Conservation (phyloP, 148 eudicot species). For the Dysphania ambrosioides region DNA sequence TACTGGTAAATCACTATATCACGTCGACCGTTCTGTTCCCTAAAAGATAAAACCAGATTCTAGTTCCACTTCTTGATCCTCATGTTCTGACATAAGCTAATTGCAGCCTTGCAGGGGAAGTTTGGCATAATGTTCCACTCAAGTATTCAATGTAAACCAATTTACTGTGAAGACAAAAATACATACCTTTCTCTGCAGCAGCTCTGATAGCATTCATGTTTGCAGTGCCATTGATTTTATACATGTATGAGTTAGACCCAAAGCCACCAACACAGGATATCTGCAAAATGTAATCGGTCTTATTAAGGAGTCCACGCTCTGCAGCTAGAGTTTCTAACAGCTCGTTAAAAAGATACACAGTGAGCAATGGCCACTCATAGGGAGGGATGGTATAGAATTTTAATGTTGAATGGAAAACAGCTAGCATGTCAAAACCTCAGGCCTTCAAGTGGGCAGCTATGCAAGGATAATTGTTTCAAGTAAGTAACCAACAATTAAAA, state of each 20-base stretch:
- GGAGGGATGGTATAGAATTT: not conserved
- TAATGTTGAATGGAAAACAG: not conserved
- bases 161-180: not conserved
- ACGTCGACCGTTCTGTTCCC: no score
- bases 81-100: not conserved
- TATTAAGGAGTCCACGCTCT: constrained; percentile 4
- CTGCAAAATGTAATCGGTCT: constrained; percentile 35
- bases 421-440: not conserved
- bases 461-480: not conserved
- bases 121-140: no score
- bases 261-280: constrained; percentile 96
- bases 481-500: not conserved
- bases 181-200: constrained; percentile 80
- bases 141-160: not conserved
- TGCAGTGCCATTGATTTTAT: constrained; percentile 94
- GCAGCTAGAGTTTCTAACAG: not conserved
- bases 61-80: not conserved
- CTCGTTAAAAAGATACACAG: not conserved
- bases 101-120: no score
- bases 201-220: constrained; percentile 93
- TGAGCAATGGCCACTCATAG: not conserved
- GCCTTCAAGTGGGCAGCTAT: not conserved
- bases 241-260: constrained; percentile 90
- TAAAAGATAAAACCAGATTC: not conserved
- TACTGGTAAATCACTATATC: not conserved